Evolutionary conservation across 768 basidiomycete species (phyloP).

Genomic region (Xerocomellus amylosporus): DNA sequence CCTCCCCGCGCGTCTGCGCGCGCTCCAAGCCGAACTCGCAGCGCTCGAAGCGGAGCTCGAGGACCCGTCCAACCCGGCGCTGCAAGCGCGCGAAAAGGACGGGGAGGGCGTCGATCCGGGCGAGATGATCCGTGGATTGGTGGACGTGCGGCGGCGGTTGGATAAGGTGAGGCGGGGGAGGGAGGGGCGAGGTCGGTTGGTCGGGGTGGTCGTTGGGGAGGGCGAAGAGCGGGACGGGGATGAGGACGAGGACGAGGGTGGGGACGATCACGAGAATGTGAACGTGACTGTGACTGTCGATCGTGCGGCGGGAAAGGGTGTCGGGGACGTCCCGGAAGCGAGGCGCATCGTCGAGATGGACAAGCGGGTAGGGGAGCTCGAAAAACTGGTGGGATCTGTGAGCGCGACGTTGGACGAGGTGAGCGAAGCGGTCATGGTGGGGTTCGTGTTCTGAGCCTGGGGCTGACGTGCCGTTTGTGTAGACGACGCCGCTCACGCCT

Average conservation of each 20-base stretch:
- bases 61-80: slow-evolving; percentile 71
- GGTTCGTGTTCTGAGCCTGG: neutral
- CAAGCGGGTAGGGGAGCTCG: slow-evolving; percentile 77
- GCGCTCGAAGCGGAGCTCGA: slow-evolving; percentile 81
- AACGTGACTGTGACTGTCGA: neutral
- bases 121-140: slow-evolving; percentile 71
- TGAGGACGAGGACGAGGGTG: slow-evolving; percentile 5
- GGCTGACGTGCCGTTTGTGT: slow-evolving; percentile 7
- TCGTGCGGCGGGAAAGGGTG: neutral
- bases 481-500: slow-evolving; percentile 72
- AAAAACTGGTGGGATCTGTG: slow-evolving; percentile 80
- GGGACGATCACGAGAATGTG: slow-evolving; percentile 3
- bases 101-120: slow-evolving; percentile 62
- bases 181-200: slow-evolving; percentile 63
- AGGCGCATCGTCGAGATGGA: slow-evolving; percentile 73
- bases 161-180: slow-evolving; percentile 64
- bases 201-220: slow-evolving; percentile 51
- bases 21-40: slow-evolving; percentile 72
- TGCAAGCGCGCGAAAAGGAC: slow-evolving; percentile 53
- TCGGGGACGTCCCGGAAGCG: slow-evolving; percentile 36
- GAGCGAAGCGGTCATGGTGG: slow-evolving; percentile 14
- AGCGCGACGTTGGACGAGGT: slow-evolving; percentile 82
- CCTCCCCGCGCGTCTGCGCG: slow-evolving; percentile 57
- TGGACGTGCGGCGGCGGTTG: slow-evolving; percentile 68
- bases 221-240: slow-evolving; percentile 1